phyloP scores from a whole-genome alignment of 345 rosid species.

The Hypericum perforatum region DNA sequence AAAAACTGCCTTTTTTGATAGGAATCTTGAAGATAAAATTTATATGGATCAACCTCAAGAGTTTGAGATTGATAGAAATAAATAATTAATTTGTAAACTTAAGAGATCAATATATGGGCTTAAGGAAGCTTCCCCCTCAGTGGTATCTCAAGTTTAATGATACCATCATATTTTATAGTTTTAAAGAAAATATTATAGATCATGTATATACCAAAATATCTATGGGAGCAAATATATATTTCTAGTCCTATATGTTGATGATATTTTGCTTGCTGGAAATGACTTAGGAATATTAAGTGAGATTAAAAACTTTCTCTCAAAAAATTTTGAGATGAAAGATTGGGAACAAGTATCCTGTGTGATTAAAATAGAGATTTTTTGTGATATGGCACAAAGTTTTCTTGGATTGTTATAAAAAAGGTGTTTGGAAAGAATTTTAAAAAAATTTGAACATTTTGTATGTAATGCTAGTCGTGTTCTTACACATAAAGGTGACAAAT shows the following conservation, averaged over 20 bases:
- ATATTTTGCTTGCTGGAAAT: neutral
- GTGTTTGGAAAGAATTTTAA: neutral
- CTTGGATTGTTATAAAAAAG: neutral
- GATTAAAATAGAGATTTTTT: neutral
- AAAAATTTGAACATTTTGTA: neutral
- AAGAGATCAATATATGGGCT: constrained; percentile 4
- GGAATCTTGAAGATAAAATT: neutral
- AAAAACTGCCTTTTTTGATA: no score
- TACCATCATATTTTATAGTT: neutral
- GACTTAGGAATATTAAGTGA: neutral
- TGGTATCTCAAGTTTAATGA: constrained; percentile 3
- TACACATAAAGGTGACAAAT: neutral
- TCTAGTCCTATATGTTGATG: neutral
- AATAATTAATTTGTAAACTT: neutral
- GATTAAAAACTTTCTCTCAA: neutral
- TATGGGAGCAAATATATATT: neutral
- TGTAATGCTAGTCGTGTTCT: neutral
- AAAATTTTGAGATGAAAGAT: no score
- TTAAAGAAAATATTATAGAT: neutral
- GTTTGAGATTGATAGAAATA: neutral
- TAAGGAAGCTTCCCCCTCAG: neutral
- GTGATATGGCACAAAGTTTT: neutral
- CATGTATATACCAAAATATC: neutral
- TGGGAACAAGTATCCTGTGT: neutral
- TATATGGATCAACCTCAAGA: constrained; percentile 1